Evolutionary conservation across 2,329 filamentous ascomycete genomes (phyloP), one percentile per base, ranked within the genome.

Genomic region (Mycocentrospora acerina): DNA sequence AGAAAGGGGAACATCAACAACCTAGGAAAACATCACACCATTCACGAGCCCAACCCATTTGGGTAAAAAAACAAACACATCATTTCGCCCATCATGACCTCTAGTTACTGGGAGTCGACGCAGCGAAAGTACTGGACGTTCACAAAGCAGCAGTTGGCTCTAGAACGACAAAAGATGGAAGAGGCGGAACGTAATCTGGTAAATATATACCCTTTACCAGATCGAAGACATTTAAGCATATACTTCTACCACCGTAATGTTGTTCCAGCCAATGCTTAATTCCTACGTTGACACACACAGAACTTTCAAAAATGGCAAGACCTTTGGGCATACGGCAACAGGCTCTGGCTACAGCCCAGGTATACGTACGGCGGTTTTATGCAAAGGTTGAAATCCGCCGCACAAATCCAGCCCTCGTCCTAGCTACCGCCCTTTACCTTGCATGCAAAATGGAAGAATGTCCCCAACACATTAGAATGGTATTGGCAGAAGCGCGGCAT

Each of bases 381-480:
- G 82, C 82, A 30, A 88, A 86, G 55, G 86, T 95, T 55, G 90
- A 95, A 60, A 90, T 97, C 50, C 85, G 91, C 40, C 83, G 85
- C 48, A 95, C 90, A 32, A 98, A 97, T 57, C 90, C 91, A 4
- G 95, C 95, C 62, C 82, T 97, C 24, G 82, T 97, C 42, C 79
- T 95, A 50, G 85, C 90, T n/a, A 97, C 93, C 1, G 88, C 91
- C 4, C 79, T 97, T 44, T 98, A 98, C 66, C 76, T 98, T 24
- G 90, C 93, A 14, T 95, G 90, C 73, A 98, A 98, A 71, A 95
- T 95, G 82, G 93, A 98, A 67, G 93, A 98, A 68, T 90, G 85
- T 34, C 93, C 93, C 3, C 91, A 97, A 66, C 93, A 98, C 66
- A 97, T 98, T 58, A 82, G 93, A 19, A 80, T 95, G 48, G 85